Base-by-base conservation (phyloP, 192 early-diverging fungal species). In the Linnemannia elongata region DNA sequence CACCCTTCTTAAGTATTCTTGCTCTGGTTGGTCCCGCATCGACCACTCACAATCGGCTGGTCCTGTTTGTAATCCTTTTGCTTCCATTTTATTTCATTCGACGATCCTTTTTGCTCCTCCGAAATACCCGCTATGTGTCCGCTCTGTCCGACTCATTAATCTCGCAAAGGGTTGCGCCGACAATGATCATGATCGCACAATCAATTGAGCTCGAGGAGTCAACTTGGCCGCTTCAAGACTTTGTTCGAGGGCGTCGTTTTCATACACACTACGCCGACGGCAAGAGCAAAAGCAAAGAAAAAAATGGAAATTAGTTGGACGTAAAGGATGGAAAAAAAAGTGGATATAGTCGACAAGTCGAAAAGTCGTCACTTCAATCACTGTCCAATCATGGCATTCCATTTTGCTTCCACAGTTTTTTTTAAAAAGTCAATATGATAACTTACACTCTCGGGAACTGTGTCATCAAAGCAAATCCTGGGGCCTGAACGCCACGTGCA, bases 141-240 rank as follows among this genome's bases (percentile, higher is more conserved):
- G 0, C 27, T 7, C 57, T 9, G 27, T 63, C 27, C 60, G 60
- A 13, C 49, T 22, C 17, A 57, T 10, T 12, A 35, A 12, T 66
- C 60, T 66, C 10, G 9, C 27, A 66, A 4, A 17, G 18, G 18
- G 49, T 52, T 49, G 47, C 18, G 0, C 49, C 49, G 36, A 24
- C 6, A n/a, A 20, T 44, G 13, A 76, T 75, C 20, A 49, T 0
- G 47, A 33, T 75, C 45, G 74, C 47, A 81, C 79, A 35, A 87
- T 87, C 55, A 87, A 66, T 42, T 81, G 85, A 9, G 85, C 85
- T 17, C 85, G 79, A 60, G 85, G 85, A 4, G 79, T 81, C 44
- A 87, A 55, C 27, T 87, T 81, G 72, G 79, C 85, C 15, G 81
- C 85, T 30, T 87, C 47, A 15, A 87, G 76, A 17, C 79, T 81